phyloP scores from a whole-genome alignment of 768 basidiomycete species.

The Collybia sordida region DNA sequence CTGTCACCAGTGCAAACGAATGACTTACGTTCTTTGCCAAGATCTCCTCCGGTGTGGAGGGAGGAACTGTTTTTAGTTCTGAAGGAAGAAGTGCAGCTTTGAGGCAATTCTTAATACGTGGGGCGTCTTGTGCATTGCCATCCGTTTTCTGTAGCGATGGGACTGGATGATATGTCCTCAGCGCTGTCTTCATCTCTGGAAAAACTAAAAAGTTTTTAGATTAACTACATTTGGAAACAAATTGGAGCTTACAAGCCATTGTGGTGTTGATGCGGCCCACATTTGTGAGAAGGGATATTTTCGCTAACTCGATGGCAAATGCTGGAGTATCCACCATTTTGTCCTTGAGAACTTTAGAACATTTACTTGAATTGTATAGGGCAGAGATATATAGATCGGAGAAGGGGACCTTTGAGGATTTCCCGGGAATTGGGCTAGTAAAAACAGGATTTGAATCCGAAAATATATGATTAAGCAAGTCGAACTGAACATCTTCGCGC shows the following conservation, averaged over 20 bases:
- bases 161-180: constrained; percentile 89
- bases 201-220: constrained; percentile 56
- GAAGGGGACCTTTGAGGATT: constrained; percentile 63
- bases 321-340: constrained; percentile 83
- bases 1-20: constrained; percentile 4
- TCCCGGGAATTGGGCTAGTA: constrained; percentile 58
- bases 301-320: constrained; percentile 78
- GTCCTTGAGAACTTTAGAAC: constrained; percentile 84
- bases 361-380: constrained; percentile 76
- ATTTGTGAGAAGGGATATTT: constrained; percentile 83
- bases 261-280: constrained; percentile 92
- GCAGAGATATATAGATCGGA: constrained; percentile 83
- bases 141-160: constrained; percentile 87
- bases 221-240: constrained; percentile 3
- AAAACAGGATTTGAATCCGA: constrained; percentile 67
- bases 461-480: constrained; percentile 81
- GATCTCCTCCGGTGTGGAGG: constrained; percentile 76
- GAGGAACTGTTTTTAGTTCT: constrained; percentile 64
- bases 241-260: constrained; percentile 66
- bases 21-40: constrained; percentile 60
- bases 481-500: constrained; percentile 83
- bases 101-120: constrained; percentile 87
- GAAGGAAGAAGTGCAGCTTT: constrained; percentile 76
- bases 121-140: constrained; percentile 87
- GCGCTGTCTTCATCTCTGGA: constrained; percentile 90